Evolutionary conservation across 2,329 filamentous ascomycete genomes (phyloP).

Genomic region (Helicocarpus griseus): DNA sequence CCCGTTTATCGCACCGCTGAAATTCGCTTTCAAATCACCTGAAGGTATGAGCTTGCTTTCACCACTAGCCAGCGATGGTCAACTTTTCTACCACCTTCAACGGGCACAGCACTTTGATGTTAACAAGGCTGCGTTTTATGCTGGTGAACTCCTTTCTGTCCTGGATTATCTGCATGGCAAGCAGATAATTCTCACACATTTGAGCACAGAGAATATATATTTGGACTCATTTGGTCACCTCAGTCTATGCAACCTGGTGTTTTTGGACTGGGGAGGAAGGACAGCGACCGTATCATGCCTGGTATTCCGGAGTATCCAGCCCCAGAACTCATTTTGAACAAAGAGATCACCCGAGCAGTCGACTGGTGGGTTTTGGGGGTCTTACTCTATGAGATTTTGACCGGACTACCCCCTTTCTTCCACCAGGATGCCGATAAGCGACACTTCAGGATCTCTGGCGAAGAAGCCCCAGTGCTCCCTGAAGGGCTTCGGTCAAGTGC

Average conservation of each 20-base stretch:
- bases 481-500: conserved; percentile 4
- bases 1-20: conserved; percentile 11
- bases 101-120: conserved; percentile 8
- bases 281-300: conserved; percentile 7
- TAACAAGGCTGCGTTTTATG: conserved; percentile 10
- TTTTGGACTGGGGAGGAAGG: conserved; percentile 8
- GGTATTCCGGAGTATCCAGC: conserved; percentile 10
- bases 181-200: conserved; percentile 9
- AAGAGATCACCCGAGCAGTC: conserved; percentile 4
- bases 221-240: conserved; percentile 13
- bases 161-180: conserved; percentile 14
- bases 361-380: conserved; percentile 13
- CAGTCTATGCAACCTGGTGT: conserved; percentile 12
- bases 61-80: conserved; percentile 12
- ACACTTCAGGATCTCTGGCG: neutral
- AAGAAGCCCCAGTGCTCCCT: neutral
- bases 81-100: conserved; percentile 11
- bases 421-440: conserved; percentile 3
- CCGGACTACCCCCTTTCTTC: conserved; percentile 7
- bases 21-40: conserved; percentile 8
- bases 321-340: conserved; percentile 9
- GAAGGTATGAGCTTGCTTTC: conserved; percentile 10
- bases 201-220: conserved; percentile 11
- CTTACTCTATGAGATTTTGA: conserved; percentile 12
- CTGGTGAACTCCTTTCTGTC: conserved; percentile 12